These are phyloP conservation scores for Neurospora sp. DNA, from an alignment of 495 filamentous ascomycete species.

Conservation along the genomic window DNA sequence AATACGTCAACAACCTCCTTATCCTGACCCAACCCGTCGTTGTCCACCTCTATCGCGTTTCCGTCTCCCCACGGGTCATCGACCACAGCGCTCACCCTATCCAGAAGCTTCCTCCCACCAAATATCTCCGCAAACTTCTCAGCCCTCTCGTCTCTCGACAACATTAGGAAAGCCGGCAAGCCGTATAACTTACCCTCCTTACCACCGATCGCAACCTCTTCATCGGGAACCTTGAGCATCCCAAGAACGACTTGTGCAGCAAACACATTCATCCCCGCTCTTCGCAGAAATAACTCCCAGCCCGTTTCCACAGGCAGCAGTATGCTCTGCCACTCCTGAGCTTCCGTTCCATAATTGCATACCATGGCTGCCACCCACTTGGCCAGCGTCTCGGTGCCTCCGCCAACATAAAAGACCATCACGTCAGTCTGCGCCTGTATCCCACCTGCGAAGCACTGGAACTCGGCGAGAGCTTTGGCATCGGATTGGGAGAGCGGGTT, in stretches of 20 bases:
- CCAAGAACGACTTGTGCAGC: conserved; percentile 63
- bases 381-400: conserved; percentile 45
- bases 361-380: conserved; percentile 48
- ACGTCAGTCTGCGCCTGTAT: conserved; percentile 28
- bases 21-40: not conserved
- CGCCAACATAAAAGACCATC: conserved; percentile 43
- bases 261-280: conserved; percentile 69
- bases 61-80: conserved; percentile 24
- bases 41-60: not conserved
- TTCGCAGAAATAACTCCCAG: conserved; percentile 66
- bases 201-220: conserved; percentile 5
- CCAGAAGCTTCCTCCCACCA: conserved; percentile 43
- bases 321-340: conserved; percentile 13
- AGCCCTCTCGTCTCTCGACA: conserved; percentile 39
- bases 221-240: conserved; percentile 33
- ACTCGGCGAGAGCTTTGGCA: conserved; percentile 40
- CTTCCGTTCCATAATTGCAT: conserved; percentile 24
- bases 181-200: conserved; percentile 26
- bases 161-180: conserved; percentile 46
- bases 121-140: conserved; percentile 35
- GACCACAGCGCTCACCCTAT: conserved; percentile 33
- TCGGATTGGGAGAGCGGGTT: conserved; percentile 35
- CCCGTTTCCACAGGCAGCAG: conserved; percentile 42
- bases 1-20: not conserved
- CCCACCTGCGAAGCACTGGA: conserved; percentile 39